These are phyloP conservation scores for Beauveria sp. DNA, from an alignment of 2,329 filamentous ascomycete species.

Conservation along the genomic window DNA sequence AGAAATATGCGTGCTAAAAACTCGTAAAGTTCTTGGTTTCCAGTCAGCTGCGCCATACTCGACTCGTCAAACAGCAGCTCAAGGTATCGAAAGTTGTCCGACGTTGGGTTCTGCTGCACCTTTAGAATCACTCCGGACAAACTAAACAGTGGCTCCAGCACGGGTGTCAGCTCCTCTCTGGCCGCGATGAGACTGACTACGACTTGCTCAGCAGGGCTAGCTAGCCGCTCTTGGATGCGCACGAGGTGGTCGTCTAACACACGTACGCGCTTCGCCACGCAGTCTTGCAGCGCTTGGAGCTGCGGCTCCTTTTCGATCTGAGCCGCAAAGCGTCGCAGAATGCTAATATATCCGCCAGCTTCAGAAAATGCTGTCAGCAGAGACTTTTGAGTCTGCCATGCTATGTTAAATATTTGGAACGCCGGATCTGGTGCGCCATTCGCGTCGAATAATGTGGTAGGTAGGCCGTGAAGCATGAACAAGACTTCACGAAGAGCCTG, in stretches of 20 bases:
- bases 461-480: constrained; percentile 76
- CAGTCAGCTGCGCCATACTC: constrained; percentile 61
- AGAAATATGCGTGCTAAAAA: constrained; percentile 66
- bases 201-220: constrained; percentile 43
- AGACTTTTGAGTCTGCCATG: constrained; percentile 42
- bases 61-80: constrained; percentile 69
- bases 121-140: constrained; percentile 56
- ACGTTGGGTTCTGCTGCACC: constrained; percentile 40
- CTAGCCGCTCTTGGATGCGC: constrained; percentile 50
- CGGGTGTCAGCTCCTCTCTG: constrained; percentile 46
- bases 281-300: constrained; percentile 64
- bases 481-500: constrained; percentile 69
- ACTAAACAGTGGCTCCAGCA: constrained; percentile 47
- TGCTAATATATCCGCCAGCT: constrained; percentile 35
- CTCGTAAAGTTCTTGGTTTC: constrained; percentile 52
- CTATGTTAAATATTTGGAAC: constrained; percentile 41
- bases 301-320: constrained; percentile 45
- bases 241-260: constrained; percentile 53
- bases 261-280: constrained; percentile 47
- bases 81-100: constrained; percentile 62
- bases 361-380: constrained; percentile 40
- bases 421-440: constrained; percentile 30
- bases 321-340: constrained; percentile 37
- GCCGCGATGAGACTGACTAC: constrained; percentile 61
- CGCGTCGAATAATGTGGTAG: constrained; percentile 60